Evolutionary conservation across 352 stramenopile genomes (phyloP).

Genomic region (Phytopythium aichiense): DNA sequence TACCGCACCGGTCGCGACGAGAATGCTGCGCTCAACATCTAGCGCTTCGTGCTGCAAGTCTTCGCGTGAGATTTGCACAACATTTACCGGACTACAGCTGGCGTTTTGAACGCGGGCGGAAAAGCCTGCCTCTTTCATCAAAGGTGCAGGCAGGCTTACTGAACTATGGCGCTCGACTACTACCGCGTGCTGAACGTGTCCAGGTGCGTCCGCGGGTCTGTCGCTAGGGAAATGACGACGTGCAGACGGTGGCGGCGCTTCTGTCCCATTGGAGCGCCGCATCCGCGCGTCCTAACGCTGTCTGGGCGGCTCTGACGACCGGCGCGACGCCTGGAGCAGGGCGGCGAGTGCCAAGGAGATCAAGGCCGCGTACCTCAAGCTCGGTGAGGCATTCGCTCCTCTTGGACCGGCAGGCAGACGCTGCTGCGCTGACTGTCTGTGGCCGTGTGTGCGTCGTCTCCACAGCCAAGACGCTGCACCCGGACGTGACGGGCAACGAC

Average conservation of each 20-base stretch:
- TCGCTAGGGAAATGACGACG: background rate
- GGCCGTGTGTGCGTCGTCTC: background rate
- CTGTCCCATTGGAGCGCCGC: background rate
- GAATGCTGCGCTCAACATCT: too few species aligned
- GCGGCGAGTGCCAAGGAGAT: slow-evolving; percentile 68
- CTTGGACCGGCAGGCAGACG: too few species aligned
- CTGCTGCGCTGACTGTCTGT: background rate
- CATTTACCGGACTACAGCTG: too few species aligned
- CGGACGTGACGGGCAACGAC: slow-evolving; percentile 83
- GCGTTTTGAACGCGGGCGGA: too few species aligned
- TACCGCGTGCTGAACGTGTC: slow-evolving; percentile 79
- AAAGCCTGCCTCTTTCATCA: too few species aligned
- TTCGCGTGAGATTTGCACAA: too few species aligned
- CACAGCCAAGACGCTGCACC: slow-evolving; percentile 76
- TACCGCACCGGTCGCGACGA: too few species aligned
- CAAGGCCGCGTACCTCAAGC: slow-evolving; percentile 73
- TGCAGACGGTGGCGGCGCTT: too few species aligned
- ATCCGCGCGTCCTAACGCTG: background rate
- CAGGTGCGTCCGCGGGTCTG: slow-evolving; percentile 24
- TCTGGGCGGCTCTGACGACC: slow-evolving; percentile 12
- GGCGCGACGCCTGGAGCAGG: background rate
- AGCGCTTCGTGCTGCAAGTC: too few species aligned
- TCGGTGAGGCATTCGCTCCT: slow-evolving; percentile 28
- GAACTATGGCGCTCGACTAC: slow-evolving; percentile 53
- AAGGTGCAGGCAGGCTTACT: too few species aligned